phyloP scores from a whole-genome alignment of 441 rosid species.

The Adansonia madagascariensis region DNA sequence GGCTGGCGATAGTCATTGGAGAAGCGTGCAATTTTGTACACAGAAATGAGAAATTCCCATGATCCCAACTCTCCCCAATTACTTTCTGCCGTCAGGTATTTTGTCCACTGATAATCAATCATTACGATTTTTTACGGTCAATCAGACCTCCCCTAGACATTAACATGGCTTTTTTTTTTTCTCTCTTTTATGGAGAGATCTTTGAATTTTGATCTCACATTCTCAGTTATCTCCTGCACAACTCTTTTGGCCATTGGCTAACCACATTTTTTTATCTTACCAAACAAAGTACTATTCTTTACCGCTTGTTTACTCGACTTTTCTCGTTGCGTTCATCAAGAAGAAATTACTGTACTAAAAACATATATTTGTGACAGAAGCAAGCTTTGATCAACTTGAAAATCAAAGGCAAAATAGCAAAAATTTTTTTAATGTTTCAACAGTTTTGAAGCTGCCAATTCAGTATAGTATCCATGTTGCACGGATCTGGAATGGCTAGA shows the following conservation, averaged over 20 bases:
- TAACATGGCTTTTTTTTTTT: neutral
- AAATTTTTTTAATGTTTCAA: neutral
- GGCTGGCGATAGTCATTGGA: neutral
- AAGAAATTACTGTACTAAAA: neutral
- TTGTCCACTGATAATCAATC: neutral
- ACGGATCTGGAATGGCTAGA: conserved; percentile 21
- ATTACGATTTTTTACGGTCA: neutral
- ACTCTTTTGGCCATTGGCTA: conserved; percentile 8
- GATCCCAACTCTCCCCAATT: neutral
- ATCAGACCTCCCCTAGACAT: neutral
- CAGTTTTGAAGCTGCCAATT: neutral
- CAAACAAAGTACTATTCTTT: neutral
- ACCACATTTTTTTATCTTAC: neutral
- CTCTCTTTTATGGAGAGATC: neutral
- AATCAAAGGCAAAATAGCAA: neutral
- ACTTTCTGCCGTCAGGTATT: neutral
- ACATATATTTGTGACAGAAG: neutral
- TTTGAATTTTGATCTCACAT: neutral
- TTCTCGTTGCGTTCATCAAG: neutral
- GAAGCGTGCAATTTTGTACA: neutral
- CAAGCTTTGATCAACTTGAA: neutral
- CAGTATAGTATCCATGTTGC: conserved; percentile 14
- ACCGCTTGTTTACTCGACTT: neutral
- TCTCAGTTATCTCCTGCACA: neutral
- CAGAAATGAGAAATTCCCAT: neutral